Evolutionary conservation across 495 filamentous ascomycete genomes (phyloP), one percentile per base, ranked within the genome.

Genomic region (Penicillium roqueforti): DNA sequence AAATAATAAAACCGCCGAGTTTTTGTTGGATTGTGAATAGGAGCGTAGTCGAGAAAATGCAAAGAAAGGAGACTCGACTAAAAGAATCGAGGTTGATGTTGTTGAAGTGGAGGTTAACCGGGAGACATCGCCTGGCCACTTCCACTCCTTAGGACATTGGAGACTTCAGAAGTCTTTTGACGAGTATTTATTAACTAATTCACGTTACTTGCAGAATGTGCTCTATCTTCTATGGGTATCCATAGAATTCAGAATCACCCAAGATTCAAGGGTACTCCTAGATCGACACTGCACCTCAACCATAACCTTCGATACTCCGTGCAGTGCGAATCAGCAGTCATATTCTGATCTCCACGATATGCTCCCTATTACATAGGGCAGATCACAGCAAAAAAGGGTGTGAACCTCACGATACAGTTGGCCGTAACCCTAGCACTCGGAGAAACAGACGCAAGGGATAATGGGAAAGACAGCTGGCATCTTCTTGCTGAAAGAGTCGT

Each of bases 361-460:
- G n/a, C 14, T 34, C 32, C 9, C 28, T 3, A 11, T 3, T 13
- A 3, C 10, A 13, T 18, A 7, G 16, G 22, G 19, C 1, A 19
- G 36, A 31, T 20, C 16, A 6, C 10, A 20, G 16, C 47, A 18
- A 29, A 39, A 40, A 40, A 50, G 8, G 34, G 47, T 7, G 11
- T 20, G 18, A 4, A 20, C 14, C 29, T 10, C 25, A 1, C 6
- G 22, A 2, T 1, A 11, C 19, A 8, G 29, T 18, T 50, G n/a
- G 47, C 8, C 22, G 9, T 29, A 5, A 7, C 38, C 49, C 38
- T 51, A 29, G 38, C 37, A 43, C 49, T 34, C 34, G 29, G 7
- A 20, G 8, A 11, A 6, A 36, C 13, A 37, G 45, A 55, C 37
- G 53, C 53, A 55, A 55, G 53, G 53, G 53, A 41, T 42, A 37